Conservation (phyloP, 768 basidiomycete genomes). For the Trametes punicea region DNA sequence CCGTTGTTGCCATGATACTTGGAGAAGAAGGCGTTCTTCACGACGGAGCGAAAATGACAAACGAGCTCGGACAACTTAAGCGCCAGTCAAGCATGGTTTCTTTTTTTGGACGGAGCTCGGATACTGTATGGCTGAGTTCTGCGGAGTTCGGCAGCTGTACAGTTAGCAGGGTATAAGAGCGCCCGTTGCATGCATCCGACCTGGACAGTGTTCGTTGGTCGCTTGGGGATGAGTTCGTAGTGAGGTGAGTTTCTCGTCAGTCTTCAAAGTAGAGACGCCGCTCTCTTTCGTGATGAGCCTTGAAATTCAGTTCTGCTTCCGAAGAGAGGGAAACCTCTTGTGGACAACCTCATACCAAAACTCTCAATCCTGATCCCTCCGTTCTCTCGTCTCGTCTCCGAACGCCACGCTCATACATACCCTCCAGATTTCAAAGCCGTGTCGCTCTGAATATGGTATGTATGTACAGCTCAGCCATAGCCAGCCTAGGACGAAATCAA, state of each 20-base stretch:
- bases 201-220: neutral
- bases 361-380: slow-evolving; percentile 47
- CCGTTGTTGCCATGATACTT: no score
- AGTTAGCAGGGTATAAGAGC: slow-evolving; percentile 30
- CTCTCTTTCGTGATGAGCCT: slow-evolving; percentile 42
- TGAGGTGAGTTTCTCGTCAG: neutral
- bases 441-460: neutral
- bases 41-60: no score
- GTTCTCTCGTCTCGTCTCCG: neutral
- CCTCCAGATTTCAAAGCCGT: neutral
- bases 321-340: slow-evolving; percentile 69
- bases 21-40: no score
- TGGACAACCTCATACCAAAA: slow-evolving; percentile 65
- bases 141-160: slow-evolving; percentile 43
- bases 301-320: slow-evolving; percentile 78
- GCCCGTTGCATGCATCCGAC: neutral
- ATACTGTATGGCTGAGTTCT: neutral
- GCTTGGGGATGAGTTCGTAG: no score
- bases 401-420: neutral
- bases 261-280: neutral
- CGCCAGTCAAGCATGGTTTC: neutral
- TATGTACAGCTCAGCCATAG: slow-evolving; percentile 10
- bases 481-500: slow-evolving; percentile 58
- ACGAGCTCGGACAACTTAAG: neutral
- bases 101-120: neutral